Conservation (phyloP, 208 protist species). For the Naegleria fowleri region DNA sequence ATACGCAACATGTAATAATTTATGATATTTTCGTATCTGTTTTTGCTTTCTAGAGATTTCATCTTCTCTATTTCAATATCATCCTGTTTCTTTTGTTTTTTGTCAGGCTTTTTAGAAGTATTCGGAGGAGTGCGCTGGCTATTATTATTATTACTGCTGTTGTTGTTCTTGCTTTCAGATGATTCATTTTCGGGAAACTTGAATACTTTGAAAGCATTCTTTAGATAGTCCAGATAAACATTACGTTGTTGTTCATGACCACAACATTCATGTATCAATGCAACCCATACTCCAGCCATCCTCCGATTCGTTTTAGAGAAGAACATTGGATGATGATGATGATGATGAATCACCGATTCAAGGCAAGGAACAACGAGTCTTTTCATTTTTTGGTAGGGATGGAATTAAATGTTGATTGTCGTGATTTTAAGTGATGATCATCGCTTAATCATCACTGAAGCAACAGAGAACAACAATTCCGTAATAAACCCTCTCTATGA, state of each 20-base stretch:
- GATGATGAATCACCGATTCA: too few relatives aligned
- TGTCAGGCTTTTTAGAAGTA: neutral
- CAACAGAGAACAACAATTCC: too few relatives aligned
- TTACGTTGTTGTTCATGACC: neutral
- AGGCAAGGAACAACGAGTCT: too few relatives aligned
- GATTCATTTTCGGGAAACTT: neutral
- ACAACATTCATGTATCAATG: neutral
- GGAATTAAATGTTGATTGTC: too few relatives aligned
- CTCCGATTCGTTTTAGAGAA: too few relatives aligned
- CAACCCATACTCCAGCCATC: neutral
- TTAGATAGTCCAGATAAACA: neutral
- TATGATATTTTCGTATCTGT: neutral
- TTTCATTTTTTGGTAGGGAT: too few relatives aligned
- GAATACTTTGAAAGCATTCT: neutral
- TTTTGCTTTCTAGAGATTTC: neutral
- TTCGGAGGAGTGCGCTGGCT: neutral
- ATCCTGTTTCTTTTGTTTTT: neutral
- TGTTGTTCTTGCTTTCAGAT: neutral
- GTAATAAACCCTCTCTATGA: too few relatives aligned
- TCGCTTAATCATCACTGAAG: too few relatives aligned
- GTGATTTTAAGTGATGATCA: too few relatives aligned
- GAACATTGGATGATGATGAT: too few relatives aligned
- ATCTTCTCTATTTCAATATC: neutral
- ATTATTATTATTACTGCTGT: neutral
- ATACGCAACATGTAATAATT: neutral